These are phyloP conservation scores for Sphaerulina populicola DNA, from an alignment of 2,329 filamentous ascomycete genomes.

Conservation along the genomic window DNA sequence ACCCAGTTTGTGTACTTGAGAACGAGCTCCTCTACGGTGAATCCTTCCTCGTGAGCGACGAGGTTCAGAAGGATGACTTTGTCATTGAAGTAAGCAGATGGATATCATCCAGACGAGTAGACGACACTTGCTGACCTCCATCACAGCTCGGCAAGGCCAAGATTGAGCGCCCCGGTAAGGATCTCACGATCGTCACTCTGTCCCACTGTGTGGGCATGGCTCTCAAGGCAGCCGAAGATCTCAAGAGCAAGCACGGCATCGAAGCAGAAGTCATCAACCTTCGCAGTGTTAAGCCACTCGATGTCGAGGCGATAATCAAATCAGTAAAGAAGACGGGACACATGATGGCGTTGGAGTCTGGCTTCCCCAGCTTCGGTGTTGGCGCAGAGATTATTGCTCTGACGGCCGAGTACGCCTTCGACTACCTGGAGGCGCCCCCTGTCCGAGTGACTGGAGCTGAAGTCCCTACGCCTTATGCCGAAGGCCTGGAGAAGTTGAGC, in stretches of 20 bases:
- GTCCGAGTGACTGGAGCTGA: constrained; percentile 93
- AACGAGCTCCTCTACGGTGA: constrained; percentile 75
- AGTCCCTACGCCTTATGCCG: constrained; percentile 91
- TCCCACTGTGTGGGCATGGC: constrained; percentile 94
- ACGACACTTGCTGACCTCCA: constrained; percentile 19
- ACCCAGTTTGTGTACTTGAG: constrained; percentile 70
- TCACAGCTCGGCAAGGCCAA: constrained; percentile 88
- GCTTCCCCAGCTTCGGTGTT: constrained; percentile 92
- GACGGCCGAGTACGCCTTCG: constrained; percentile 95
- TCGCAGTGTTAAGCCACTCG: constrained; percentile 91
- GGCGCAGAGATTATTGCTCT: constrained; percentile 86
- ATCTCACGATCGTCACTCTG: constrained; percentile 88
- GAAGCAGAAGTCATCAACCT: constrained; percentile 97
- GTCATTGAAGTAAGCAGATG: constrained; percentile 59
- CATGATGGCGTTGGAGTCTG: constrained; percentile 85
- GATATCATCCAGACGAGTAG: constrained; percentile 3
- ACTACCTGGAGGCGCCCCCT: constrained; percentile 91
- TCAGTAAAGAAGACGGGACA: constrained; percentile 98
- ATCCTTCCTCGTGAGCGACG: constrained; percentile 93
- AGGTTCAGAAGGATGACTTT: constrained; percentile 91
- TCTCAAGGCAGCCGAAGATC: constrained; percentile 74
- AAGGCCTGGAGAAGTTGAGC: constrained; percentile 84
- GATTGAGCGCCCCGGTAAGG: constrained; percentile 92
- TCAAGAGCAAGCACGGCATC: constrained; percentile 94
- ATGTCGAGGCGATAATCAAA: constrained; percentile 89